phyloP scores from a whole-genome alignment of 352 stramenopile species.

The Phytophthora colocasiae region DNA sequence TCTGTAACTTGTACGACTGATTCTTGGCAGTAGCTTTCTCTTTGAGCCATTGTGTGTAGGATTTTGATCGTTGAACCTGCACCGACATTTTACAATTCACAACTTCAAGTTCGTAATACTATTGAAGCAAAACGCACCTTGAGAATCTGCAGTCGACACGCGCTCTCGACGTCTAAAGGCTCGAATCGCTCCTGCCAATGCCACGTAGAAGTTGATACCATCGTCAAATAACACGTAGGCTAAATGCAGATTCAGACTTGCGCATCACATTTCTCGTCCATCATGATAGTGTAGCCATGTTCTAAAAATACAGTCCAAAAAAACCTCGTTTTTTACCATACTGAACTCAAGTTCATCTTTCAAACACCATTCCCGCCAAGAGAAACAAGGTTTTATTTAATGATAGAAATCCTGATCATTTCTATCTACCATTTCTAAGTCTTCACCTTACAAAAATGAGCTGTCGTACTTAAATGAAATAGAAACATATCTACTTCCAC shows the following conservation, averaged over 20 bases:
- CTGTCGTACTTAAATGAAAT: not conserved
- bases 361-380: conserved; percentile 15
- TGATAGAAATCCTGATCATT: not conserved
- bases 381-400: conserved; percentile 6
- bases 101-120: conserved; percentile 1
- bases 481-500: conserved; percentile 1
- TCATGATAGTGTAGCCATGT: conserved; percentile 28
- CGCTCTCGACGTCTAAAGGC: conserved; percentile 36
- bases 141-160: conserved; percentile 53
- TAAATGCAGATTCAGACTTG: conserved; percentile 6
- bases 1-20: not conserved
- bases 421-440: not conserved
- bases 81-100: no score
- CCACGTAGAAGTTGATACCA: conserved; percentile 30
- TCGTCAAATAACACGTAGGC: no score
- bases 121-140: conserved; percentile 39
- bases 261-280: not conserved
- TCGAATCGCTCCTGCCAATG: conserved; percentile 77
- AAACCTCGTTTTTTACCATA: conserved; percentile 14
- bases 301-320: conserved; percentile 11
- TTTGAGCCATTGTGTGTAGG: conserved; percentile 57
- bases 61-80: conserved; percentile 56
- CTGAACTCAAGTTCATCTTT: conserved; percentile 8
- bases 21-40: conserved; percentile 27
- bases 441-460: not conserved